phyloP scores from a whole-genome alignment of 2,329 filamentous ascomycete genomes.

The Grosmannia huntii region DNA sequence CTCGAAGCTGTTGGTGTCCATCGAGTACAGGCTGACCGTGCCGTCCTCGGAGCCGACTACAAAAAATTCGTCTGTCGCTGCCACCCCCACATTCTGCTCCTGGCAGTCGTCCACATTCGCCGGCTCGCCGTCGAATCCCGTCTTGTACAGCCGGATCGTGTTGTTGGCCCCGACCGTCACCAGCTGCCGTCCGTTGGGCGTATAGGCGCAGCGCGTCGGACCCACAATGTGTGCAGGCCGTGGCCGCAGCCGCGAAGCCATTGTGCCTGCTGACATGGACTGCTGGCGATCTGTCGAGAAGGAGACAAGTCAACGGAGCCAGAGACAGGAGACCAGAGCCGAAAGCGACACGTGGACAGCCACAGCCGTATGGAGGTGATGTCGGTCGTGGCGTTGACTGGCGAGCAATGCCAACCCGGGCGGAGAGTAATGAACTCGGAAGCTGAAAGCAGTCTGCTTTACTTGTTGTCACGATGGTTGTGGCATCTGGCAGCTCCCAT shows the following conservation, averaged over 20 bases:
- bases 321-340: background rate
- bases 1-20: conserved; percentile 61
- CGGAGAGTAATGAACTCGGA: background rate
- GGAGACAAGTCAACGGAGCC: no score
- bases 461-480: background rate
- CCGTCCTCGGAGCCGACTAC: conserved; percentile 88
- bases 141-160: conserved; percentile 83
- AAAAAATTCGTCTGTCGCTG: conserved; percentile 67
- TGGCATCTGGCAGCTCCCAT: background rate
- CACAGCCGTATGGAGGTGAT: background rate
- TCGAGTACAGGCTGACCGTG: conserved; percentile 87
- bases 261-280: background rate
- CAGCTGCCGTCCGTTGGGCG: conserved; percentile 72
- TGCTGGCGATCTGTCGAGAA: background rate
- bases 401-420: background rate
- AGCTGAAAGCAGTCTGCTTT: background rate
- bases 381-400: no score
- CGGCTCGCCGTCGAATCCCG: conserved; percentile 84
- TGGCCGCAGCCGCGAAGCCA: conserved; percentile 37
- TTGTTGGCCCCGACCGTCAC: conserved; percentile 91
- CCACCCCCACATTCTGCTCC: conserved; percentile 73
- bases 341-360: background rate
- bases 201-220: conserved; percentile 78
- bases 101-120: conserved; percentile 83
- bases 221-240: conserved; percentile 73